phyloP scores from a whole-genome alignment of 192 early-diverging fungal genomes.

The Glomus cerebriforme region DNA sequence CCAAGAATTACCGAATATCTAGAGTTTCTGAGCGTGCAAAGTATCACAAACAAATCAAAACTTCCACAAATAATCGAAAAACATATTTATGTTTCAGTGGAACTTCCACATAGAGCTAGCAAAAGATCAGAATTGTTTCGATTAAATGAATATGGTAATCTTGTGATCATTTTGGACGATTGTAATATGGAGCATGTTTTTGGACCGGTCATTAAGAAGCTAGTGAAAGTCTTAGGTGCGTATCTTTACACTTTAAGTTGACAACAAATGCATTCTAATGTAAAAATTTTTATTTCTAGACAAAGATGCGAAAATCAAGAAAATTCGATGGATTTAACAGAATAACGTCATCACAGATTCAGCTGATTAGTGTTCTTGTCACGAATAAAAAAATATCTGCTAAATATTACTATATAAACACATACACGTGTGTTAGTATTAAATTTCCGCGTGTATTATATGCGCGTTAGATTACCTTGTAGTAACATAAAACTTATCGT shows the following conservation, averaged over 20 bases:
- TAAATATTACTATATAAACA: too few species aligned
- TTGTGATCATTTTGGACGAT: not conserved
- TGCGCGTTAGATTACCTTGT: too few species aligned
- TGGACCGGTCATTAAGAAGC: not conserved
- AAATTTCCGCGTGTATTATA: too few species aligned
- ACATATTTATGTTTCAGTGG: not conserved
- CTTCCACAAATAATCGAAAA: not conserved
- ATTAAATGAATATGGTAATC: not conserved
- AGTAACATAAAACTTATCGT: too few species aligned
- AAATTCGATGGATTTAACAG: too few species aligned
- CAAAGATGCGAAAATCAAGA: too few species aligned
- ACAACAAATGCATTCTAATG: not conserved
- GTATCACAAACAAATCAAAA: not conserved
- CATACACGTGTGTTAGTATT: too few species aligned
- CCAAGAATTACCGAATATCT: not conserved
- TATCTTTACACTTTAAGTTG: not conserved
- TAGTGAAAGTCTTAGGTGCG: not conserved
- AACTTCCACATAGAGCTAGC: not conserved
- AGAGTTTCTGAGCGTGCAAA: not conserved
- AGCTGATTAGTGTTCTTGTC: too few species aligned
- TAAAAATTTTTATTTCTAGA: not conserved
- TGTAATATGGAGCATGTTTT: not conserved
- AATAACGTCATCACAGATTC: too few species aligned
- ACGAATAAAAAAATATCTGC: too few species aligned
- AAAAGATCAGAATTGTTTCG: not conserved